These are phyloP conservation scores for Colletotrichum chlorophyti DNA, from an alignment of 2,329 filamentous ascomycete genomes.

Conservation along the genomic window DNA sequence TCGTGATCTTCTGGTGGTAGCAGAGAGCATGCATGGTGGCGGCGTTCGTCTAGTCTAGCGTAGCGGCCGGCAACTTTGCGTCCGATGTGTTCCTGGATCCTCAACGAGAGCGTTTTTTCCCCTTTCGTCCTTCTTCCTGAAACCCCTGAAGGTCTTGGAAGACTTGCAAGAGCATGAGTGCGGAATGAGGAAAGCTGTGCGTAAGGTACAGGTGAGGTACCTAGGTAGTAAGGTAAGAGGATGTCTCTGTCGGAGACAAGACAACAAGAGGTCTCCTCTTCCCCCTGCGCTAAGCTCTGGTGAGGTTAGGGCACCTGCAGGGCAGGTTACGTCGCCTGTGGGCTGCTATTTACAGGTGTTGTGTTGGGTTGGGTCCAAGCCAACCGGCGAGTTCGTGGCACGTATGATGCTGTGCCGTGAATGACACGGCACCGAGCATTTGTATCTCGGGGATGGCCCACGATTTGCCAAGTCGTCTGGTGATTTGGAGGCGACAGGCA, in stretches of 20 bases:
- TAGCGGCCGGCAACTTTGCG: not conserved
- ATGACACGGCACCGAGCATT: too few relatives aligned
- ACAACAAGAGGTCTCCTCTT: not conserved
- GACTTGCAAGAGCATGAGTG: not conserved
- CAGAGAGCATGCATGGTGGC: slow-evolving; percentile 9
- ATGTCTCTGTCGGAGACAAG: not conserved
- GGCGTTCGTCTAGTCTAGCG: slow-evolving; percentile 4
- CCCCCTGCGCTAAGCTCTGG: not conserved
- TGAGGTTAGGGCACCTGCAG: slow-evolving; percentile 10
- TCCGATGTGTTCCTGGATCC: slow-evolving; percentile 20
- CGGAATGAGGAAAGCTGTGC: too few relatives aligned
- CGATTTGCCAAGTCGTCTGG: too few relatives aligned
- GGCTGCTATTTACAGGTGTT: slow-evolving; percentile 8
- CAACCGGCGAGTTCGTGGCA: not conserved
- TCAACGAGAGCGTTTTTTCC: too few relatives aligned
- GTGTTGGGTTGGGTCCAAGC: not conserved
- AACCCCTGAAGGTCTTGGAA: not conserved
- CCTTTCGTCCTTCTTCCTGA: not conserved
- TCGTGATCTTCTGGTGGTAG: not conserved
- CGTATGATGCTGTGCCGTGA: not conserved
- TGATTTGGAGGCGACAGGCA: too few relatives aligned
- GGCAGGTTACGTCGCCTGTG: slow-evolving; percentile 2
- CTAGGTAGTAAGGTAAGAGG: not conserved
- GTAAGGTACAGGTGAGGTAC: not conserved
- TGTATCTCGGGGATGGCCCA: too few relatives aligned